Base-by-base conservation (phyloP, 768 basidiomycete genomes). In the Mycena indigotica region DNA sequence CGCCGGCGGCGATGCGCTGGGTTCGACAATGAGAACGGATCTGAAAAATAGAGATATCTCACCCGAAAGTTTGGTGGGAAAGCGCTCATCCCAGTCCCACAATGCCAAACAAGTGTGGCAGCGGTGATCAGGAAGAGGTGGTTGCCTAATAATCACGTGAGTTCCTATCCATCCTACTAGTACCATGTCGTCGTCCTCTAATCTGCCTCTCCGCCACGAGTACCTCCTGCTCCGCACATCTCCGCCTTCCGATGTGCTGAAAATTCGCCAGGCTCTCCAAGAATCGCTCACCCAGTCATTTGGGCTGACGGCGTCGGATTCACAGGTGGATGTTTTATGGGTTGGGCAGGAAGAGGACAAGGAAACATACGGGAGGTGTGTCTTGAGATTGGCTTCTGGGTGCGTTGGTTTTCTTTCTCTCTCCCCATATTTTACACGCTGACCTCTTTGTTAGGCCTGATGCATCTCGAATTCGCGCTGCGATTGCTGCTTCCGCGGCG, bases 281-380 rank as follows among this genome's bases (percentile, higher is more conserved):
- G 81, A 85, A 26, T 76, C 80, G 0, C 71, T 89, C 38, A 52
- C 72, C 6, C 80, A 84, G 63, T 72, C 77, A 8, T 86, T 87
- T 61, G 87, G 88, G 3, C 57, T 78, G 38, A 80, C 82, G 3
- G 72, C 72, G 8, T 77, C 85, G 1, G 73, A 77, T 46, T 77
- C 75, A 2, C 80, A 85, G 57, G 56, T 89, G 28, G 88, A 89
- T 63, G 68, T 89, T 10, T 70, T 90, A 17, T 84, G 82, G 77
- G 63, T 85, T 8, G 67, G 75, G 75, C 6, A 80, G 8, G 1
- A 60, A 60, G 3, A 73, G 76, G 50, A 72, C n/a, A 21, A 53
- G 6, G 46, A 48, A 17, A 2, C 38, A 23, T 16, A 28, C 24
- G 21, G 61, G 57, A 6, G 40, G 35, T 13, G 57, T 30, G 73